A percentile compares a stretch with the other conserved stretches of the same genome.
phyloP scores from a whole-genome alignment of 257 asterid genomes.

The Prunella vulgaris region DNA sequence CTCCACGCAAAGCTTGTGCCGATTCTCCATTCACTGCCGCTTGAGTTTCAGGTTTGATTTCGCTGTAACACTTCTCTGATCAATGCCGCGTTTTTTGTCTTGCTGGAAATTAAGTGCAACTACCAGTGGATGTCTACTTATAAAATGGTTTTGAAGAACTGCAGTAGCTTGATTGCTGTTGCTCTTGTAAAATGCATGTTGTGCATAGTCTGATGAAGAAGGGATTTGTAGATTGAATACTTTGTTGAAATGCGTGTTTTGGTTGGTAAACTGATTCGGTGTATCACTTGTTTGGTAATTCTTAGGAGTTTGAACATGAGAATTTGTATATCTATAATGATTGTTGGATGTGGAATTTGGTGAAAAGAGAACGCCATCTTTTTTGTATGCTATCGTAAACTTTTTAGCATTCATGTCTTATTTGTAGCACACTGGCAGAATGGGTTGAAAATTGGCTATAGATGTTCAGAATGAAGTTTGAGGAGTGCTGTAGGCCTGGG shows the following conservation, averaged over 20 bases:
- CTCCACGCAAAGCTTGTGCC: background rate
- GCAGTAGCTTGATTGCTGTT: background rate
- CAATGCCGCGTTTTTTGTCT: background rate
- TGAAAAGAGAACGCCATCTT: background rate
- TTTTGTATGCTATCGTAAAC: background rate
- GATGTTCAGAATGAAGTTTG: background rate
- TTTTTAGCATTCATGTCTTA: background rate
- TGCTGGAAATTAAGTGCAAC: background rate
- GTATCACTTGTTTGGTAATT: background rate
- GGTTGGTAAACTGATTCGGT: background rate
- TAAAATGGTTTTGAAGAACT: background rate
- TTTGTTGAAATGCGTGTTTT: background rate
- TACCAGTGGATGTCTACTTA: background rate
- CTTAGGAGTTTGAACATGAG: background rate
- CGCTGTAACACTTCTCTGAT: background rate
- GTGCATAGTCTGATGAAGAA: background rate
- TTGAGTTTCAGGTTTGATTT: constrained; percentile 21
- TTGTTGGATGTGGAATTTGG: background rate
- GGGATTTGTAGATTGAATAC: background rate
- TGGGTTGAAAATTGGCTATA: background rate
- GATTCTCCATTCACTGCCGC: constrained; percentile 11
- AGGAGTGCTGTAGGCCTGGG: background rate
- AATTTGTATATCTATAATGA: background rate
- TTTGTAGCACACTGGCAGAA: background rate
- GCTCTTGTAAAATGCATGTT: background rate